phyloP scores from a whole-genome alignment of 768 basidiomycete genomes.

The Boletus pseudo-olivaceus region DNA sequence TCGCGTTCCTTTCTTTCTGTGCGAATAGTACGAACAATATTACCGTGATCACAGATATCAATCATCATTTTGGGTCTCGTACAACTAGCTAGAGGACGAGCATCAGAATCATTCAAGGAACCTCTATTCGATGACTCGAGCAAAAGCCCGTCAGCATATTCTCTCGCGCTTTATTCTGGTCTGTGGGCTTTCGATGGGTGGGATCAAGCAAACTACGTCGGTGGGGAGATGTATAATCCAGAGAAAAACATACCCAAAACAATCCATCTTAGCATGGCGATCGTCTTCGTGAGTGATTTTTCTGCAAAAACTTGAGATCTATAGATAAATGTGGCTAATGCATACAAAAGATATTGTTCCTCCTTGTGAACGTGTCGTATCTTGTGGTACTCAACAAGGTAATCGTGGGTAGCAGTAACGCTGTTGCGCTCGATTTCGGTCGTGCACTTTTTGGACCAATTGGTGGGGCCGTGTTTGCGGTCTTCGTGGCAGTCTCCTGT shows the following conservation, averaged over 20 bases:
- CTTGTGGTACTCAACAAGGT: constrained; percentile 87
- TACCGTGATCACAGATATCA: constrained; percentile 43
- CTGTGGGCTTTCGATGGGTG: constrained; percentile 97
- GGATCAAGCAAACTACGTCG: constrained; percentile 91
- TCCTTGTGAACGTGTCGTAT: constrained; percentile 84
- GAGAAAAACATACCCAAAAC: constrained; percentile 84
- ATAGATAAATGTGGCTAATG: constrained; percentile 1
- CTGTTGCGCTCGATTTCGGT: constrained; percentile 91
- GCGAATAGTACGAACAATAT: background rate
- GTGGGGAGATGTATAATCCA: constrained; percentile 80
- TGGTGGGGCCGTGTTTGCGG: constrained; percentile 85
- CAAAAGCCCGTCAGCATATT: constrained; percentile 77
- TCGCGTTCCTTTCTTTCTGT: constrained; percentile 7
- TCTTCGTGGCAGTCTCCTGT: constrained; percentile 91
- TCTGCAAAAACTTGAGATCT: background rate
- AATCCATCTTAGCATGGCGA: constrained; percentile 86
- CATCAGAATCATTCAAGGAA: constrained; percentile 61
- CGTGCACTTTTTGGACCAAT: constrained; percentile 77
- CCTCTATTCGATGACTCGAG: constrained; percentile 74
- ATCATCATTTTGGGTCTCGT: constrained; percentile 79
- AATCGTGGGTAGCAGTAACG: constrained; percentile 76
- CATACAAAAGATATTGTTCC: constrained; percentile 58
- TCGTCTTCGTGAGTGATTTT: constrained; percentile 58
- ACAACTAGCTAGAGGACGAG: constrained; percentile 66
- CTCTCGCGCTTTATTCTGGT: constrained; percentile 92